Evolutionary conservation across 371 early-diverging fungal genomes (phyloP).

Genomic region (Mucor irregularis): DNA sequence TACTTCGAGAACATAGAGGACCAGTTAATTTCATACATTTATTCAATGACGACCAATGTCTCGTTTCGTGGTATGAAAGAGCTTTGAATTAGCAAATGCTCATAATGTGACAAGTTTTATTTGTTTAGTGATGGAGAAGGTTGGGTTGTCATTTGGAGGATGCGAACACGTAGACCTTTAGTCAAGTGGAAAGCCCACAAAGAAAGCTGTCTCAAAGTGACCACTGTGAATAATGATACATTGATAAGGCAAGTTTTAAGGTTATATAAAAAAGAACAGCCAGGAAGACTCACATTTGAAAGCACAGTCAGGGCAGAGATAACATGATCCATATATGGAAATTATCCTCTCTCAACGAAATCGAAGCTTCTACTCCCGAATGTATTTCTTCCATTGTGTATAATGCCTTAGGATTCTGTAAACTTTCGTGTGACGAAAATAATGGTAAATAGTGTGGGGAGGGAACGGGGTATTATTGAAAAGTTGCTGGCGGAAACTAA

Average conservation of each 20-base stretch:
- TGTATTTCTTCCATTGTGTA: conserved; percentile 29
- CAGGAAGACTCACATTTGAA: too few relatives aligned
- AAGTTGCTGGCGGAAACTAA: not conserved
- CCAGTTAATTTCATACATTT: conserved; percentile 29
- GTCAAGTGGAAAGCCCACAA: conserved; percentile 46
- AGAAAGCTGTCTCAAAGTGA: conserved; percentile 30
- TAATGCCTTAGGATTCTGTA: conserved; percentile 46
- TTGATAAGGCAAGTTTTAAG: conserved; percentile 43
- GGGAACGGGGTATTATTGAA: too few relatives aligned
- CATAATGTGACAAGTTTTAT: too few relatives aligned
- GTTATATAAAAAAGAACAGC: conserved; percentile 6
- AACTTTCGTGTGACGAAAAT: conserved; percentile 24
- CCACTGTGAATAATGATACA: conserved; percentile 10
- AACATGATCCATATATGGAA: conserved; percentile 49
- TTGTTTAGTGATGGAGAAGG: conserved; percentile 42
- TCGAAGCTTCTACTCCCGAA: conserved; percentile 1
- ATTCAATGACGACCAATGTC: conserved; percentile 25
- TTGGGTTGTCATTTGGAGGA: conserved; percentile 38
- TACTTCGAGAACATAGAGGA: conserved; percentile 35
- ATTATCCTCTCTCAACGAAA: conserved; percentile 12
- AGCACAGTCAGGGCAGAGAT: conserved; percentile 52
- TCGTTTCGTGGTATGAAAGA: conserved; percentile 37
- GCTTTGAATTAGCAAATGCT: too few relatives aligned
- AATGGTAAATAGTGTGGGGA: too few relatives aligned
- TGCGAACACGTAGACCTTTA: conserved; percentile 37